These are phyloP conservation scores for Orbilia brochopaga DNA, from an alignment of 2,329 filamentous ascomycete species.

Conservation along the genomic window DNA sequence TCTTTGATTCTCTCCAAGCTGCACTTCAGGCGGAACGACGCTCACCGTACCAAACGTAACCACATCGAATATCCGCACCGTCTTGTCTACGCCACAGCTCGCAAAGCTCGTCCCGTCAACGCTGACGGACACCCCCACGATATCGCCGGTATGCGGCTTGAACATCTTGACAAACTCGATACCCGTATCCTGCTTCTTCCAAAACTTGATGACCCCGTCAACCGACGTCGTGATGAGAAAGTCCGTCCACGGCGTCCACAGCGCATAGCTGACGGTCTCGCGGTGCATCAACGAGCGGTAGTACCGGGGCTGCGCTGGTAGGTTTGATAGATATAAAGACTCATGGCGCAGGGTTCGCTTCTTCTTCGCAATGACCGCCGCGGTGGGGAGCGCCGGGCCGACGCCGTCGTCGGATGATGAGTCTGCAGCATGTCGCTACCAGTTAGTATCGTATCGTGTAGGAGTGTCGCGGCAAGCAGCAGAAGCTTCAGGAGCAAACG, in stretches of 20 bases:
- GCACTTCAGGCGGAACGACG: conserved; percentile 31
- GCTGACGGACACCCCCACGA: conserved; percentile 82
- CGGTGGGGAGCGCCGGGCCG: conserved; percentile 85
- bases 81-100: conserved; percentile 78
- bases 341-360: conserved; percentile 88
- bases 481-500: not conserved
- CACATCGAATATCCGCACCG: conserved; percentile 79
- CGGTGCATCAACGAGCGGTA: conserved; percentile 98
- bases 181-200: conserved; percentile 90
- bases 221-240: conserved; percentile 93
- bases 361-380: conserved; percentile 73
- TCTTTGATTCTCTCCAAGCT: not conserved
- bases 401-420: conserved; percentile 89
- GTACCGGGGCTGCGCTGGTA: conserved; percentile 81
- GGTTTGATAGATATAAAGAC: conserved; percentile 80
- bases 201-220: conserved; percentile 98
- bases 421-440: conserved; percentile 58
- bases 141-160: conserved; percentile 83
- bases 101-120: conserved; percentile 92
- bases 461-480: not conserved
- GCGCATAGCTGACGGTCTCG: conserved; percentile 87
- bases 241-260: conserved; percentile 86
- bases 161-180: conserved; percentile 99
- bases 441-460: not conserved
- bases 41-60: conserved; percentile 72